Conservation (phyloP, 805 yeast genomes). For the Nakazawaea holstii region DNA sequence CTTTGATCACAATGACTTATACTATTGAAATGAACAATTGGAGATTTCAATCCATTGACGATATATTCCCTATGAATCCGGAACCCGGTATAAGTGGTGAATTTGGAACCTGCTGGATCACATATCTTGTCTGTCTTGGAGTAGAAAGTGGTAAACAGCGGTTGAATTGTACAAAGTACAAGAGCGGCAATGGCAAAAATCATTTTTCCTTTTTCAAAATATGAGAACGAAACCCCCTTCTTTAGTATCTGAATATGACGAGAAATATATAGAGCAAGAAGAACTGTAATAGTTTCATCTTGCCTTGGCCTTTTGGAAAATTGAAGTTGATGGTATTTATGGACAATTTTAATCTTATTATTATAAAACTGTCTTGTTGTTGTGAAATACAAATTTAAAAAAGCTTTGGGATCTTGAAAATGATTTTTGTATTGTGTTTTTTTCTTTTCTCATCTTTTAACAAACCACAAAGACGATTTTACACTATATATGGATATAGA, state of each 20-base stretch:
- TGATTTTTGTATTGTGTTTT: not conserved
- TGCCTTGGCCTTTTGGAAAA: not conserved
- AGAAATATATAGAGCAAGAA: constrained; percentile 10
- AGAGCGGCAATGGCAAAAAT: not conserved
- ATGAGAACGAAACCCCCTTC: too few relatives aligned
- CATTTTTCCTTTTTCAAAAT: not conserved
- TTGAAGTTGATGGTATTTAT: not conserved
- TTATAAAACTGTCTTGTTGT: too few relatives aligned
- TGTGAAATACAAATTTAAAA: too few relatives aligned
- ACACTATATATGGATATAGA: too few relatives aligned
- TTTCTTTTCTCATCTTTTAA: not conserved
- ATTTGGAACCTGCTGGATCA: constrained; percentile 23
- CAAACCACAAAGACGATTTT: not conserved
- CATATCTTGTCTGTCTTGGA: constrained; percentile 27
- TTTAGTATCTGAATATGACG: constrained; percentile 18
- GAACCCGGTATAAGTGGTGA: constrained; percentile 48
- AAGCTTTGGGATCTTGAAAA: too few relatives aligned
- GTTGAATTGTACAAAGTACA: not conserved
- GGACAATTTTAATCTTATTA: too few relatives aligned
- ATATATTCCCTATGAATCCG: constrained; percentile 45
- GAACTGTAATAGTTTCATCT: constrained; percentile 5
- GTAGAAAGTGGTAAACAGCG: constrained; percentile 8
- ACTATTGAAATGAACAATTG: constrained; percentile 36
- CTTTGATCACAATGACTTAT: constrained; percentile 52
- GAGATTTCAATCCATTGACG: constrained; percentile 30